These are phyloP conservation scores for Trichocomaceae sp. DNA, from an alignment of 2,329 filamentous ascomycete genomes.

Conservation along the genomic window DNA sequence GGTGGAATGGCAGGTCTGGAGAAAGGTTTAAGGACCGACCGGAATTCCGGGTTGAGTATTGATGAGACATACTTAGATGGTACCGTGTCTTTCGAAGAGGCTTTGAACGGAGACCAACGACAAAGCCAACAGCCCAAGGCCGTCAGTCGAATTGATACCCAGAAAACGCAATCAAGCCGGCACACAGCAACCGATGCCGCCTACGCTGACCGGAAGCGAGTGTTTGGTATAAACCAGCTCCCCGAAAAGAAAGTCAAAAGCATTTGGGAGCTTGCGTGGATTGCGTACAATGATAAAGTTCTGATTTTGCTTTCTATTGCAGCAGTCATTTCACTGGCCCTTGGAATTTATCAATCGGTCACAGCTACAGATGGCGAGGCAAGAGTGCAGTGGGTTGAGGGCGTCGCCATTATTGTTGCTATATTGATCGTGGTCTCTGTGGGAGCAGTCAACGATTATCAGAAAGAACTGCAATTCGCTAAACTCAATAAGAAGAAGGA, in stretches of 20 bases:
- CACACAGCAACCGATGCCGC: slow-evolving; percentile 28
- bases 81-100: slow-evolving; percentile 63
- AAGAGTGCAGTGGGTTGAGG: slow-evolving; percentile 73
- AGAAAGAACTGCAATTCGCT: slow-evolving; percentile 74
- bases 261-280: slow-evolving; percentile 66
- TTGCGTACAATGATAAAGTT: slow-evolving; percentile 76
- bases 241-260: slow-evolving; percentile 63
- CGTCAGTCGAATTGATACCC: slow-evolving; percentile 16
- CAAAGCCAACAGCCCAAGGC: slow-evolving; percentile 24
- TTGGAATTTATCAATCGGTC: slow-evolving; percentile 68
- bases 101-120: slow-evolving; percentile 35
- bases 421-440: slow-evolving; percentile 70
- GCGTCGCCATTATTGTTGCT: slow-evolving; percentile 70
- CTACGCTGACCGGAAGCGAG: slow-evolving; percentile 59
- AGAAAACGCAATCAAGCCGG: slow-evolving; percentile 12
- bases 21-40: slow-evolving; percentile 63
- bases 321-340: slow-evolving; percentile 64
- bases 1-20: slow-evolving; percentile 67
- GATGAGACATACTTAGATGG: slow-evolving; percentile 62
- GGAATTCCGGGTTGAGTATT: slow-evolving; percentile 58
- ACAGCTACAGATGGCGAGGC: slow-evolving; percentile 48
- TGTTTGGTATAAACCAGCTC: slow-evolving; percentile 64
- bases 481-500: slow-evolving; percentile 76
- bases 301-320: slow-evolving; percentile 65
- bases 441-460: slow-evolving; percentile 73